Evolutionary conservation across 352 stramenopile genomes (phyloP), one percentile per base, ranked within the genome.

Genomic region (Phytophthora lateralis): DNA sequence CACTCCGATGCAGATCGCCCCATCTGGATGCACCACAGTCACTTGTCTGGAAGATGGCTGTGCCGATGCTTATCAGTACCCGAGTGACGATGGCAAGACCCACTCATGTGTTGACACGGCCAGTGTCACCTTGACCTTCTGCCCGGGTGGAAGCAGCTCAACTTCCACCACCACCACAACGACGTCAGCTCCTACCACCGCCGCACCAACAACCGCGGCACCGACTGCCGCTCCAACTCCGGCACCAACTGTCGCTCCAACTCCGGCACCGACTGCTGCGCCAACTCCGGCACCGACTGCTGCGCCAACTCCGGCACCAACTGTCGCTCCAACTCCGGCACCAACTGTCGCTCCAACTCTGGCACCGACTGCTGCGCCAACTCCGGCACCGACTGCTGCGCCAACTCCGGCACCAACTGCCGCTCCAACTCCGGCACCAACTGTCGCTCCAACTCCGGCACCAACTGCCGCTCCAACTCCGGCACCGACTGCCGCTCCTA

Each of bases 1-100:
- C 57, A 74, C 76, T 4, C 54, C 77, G 5, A 75, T 90, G 58
- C 66, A 73, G 21, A 83, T 90, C 63, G 50, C 44, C 1, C 77
- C 80, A 6, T 66, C 56, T 9, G 69, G 66, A 21, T 90, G 81
- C 58, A 43, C 62, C 35, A 63, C 60, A 21, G 49, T 90, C 38
- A 69, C 62, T 18, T 88, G 80, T 15, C 55, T 62, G 17, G 46
- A 30, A 4, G 57, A 80, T 30, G 69, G 78, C 27, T 88, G 78
- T 45, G 35, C 63, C 15, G 78, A 86, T 30, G 81, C 78, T 17
- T 89, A 89, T 51, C 66, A 84, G 46, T 88, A 71, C 52, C 82
- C 82, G 0, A 69, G 38, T 17, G 81, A 85, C 46, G 60, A 82
- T 20, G 47, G 21, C 21, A 91, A 89, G 60, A 88, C 66, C 18